Conservation (phyloP, 1,284 basidiomycete genomes). For the Ganoderma multipileum region DNA sequence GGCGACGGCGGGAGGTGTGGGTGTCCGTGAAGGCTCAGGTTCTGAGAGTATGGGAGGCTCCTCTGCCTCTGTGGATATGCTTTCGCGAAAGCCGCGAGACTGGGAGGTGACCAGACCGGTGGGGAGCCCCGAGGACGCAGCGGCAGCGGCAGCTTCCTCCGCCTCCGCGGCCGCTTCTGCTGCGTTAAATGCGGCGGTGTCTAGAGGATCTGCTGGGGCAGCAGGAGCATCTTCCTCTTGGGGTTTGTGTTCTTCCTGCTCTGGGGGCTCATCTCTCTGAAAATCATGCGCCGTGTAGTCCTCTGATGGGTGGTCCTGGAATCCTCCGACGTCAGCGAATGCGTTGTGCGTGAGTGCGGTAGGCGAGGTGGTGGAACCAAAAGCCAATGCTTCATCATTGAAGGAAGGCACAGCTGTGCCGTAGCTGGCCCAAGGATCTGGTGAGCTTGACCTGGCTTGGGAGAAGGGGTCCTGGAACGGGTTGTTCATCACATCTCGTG, state of each 20-base stretch:
- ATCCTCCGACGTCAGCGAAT: conserved; percentile 40
- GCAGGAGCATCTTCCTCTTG: conserved; percentile 4
- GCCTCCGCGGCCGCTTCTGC: conserved; percentile 32
- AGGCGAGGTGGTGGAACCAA: conserved; percentile 19
- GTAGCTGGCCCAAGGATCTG: conserved; percentile 77
- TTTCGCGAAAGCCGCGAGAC: conserved; percentile 42
- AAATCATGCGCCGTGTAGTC: conserved; percentile 1
- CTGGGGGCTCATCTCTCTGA: neutral
- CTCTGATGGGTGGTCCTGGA: conserved; percentile 14
- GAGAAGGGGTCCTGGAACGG: conserved; percentile 81
- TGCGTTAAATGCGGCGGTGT: conserved; percentile 28
- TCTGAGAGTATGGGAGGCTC: conserved; percentile 34
- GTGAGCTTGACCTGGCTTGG: conserved; percentile 65
- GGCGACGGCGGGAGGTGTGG: conserved; percentile 21
- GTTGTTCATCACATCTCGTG: conserved; percentile 70
- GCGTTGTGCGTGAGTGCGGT: conserved; percentile 31
- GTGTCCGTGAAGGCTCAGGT: conserved; percentile 37
- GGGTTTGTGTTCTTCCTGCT: neutral
- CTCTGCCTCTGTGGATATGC: conserved; percentile 34
- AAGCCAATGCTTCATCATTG: conserved; percentile 25
- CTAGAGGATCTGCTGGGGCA: conserved; percentile 20
- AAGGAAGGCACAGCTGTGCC: conserved; percentile 40
- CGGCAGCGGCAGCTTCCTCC: conserved; percentile 27
- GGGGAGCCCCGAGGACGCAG: conserved; percentile 18
- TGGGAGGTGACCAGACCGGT: conserved; percentile 4